These are phyloP conservation scores for Chlorella sp. DNA, from an alignment of 139 green algal species.

Conservation along the genomic window DNA sequence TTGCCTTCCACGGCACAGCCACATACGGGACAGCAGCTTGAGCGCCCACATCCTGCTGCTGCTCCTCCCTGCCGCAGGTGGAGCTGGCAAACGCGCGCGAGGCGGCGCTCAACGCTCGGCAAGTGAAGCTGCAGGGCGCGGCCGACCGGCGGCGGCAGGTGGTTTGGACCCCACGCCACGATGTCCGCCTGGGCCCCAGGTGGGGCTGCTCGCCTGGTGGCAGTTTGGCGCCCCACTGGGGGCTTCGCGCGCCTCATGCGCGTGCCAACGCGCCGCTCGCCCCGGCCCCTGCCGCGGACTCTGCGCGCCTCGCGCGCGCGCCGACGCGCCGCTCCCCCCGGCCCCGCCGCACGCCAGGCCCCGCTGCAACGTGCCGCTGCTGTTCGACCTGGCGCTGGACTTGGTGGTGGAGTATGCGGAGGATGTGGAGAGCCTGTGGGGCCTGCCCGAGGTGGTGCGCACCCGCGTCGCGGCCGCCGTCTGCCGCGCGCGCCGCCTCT, in stretches of 20 bases:
- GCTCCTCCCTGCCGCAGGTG: no score
- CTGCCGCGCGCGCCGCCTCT: constrained; percentile 44
- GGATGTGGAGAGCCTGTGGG: constrained; percentile 62
- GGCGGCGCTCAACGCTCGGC: constrained; percentile 45
- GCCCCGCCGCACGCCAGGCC: no score
- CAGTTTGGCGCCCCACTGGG: no score
- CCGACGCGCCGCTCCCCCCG: no score
- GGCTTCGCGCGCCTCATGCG: no score
- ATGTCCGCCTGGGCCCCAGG: constrained; percentile 38
- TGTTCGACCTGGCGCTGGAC: constrained; percentile 47
- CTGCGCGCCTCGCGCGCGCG: no score
- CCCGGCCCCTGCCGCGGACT: no score
- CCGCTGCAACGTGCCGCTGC: constrained; percentile 20
- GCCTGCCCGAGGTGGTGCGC: constrained; percentile 62
- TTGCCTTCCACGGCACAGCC: no score
- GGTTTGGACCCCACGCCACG: constrained; percentile 48
- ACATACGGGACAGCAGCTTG: no score
- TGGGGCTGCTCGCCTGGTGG: no score
- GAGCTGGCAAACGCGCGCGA: constrained; percentile 63
- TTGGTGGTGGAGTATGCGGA: constrained; percentile 61
- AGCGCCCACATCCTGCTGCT: no score
- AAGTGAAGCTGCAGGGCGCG: constrained; percentile 43
- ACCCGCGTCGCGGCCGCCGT: constrained; percentile 47
- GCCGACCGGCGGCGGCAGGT: background rate
- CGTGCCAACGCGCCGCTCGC: no score